Base-by-base conservation (phyloP, 2,329 filamentous ascomycete species). In the Nigrospora osmanthi region DNA sequence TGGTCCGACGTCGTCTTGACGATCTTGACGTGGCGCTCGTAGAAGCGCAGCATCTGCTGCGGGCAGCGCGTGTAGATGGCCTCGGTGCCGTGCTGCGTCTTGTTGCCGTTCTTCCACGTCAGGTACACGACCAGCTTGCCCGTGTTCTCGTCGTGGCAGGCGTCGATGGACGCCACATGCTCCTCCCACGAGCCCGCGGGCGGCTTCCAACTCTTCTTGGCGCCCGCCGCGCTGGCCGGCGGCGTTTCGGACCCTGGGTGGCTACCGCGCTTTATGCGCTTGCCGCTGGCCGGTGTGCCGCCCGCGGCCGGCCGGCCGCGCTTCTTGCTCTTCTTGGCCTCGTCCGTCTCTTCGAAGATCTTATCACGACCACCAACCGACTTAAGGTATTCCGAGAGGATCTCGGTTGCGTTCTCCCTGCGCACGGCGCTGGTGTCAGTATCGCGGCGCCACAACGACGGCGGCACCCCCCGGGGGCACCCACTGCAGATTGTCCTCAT, bases 161-260 rank as follows among this genome's bases (percentile, higher is more conserved):
- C 85, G 52, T 89, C 85, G 31, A 93, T 81, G 1, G 71, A 70
- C 16, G 76, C 72, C 19, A 91, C 78, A 3, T 86, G 73, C 11
- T 88, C 78, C 52, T 93, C 87, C 87, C 87, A 93, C 31, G 75
- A 82, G 9, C 87, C 87, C 2, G 75, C 71, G 0, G 87, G 87
- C 2, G 84, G 83, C 46, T 75, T 76, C 77, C 84, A 89, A 44
- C 65, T 64, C 1, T 58, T 61, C 23, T 28, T 6, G 9, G 23
- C 55, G 44, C 66, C 68, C 3, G 59, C 68, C 3, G 59, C 60
- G 28, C 67, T 68, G 1, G 65, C 64, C 0, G 78, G 74, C 0
- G 78, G 70, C 10, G 72, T 71, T 13, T 67, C 58, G 2, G 72
- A 68, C 3, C 56, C 59, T 0, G 76, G 76, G 51, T 82, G 72